Evolutionary conservation across 371 early-diverging fungal species (phyloP).

Genomic region (Syncephalis plumigaleata): DNA sequence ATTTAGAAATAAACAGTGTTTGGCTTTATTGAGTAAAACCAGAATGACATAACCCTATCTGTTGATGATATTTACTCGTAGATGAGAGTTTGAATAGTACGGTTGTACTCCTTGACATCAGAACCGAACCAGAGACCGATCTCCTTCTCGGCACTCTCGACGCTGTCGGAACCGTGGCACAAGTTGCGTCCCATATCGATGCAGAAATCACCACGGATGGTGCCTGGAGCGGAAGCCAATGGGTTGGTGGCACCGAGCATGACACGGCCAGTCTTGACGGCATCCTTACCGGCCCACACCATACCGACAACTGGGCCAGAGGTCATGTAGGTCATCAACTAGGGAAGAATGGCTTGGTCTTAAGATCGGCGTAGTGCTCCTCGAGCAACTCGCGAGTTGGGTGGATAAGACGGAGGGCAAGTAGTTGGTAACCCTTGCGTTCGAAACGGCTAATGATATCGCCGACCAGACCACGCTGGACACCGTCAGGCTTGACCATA

Average conservation of each 20-base stretch:
- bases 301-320: constrained; percentile 86
- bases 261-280: constrained; percentile 89
- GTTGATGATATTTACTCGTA: neutral
- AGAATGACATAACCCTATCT: neutral
- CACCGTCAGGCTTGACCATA: constrained; percentile 34
- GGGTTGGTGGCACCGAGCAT: constrained; percentile 95
- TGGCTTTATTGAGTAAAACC: neutral
- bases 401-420: constrained; percentile 66
- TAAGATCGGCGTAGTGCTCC: constrained; percentile 94
- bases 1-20: neutral
- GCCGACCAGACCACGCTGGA: constrained; percentile 89
- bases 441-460: constrained; percentile 95
- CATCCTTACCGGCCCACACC: constrained; percentile 95
- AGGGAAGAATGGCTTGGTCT: constrained; percentile 91
- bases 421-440: constrained; percentile 63
- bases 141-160: constrained; percentile 94
- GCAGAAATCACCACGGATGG: constrained; percentile 98
- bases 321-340: constrained; percentile 66
- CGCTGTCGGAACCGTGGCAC: constrained; percentile 98
- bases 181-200: constrained; percentile 89
- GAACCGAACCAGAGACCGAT: constrained; percentile 96
- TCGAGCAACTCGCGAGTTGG: constrained; percentile 64
- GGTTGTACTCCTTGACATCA: neutral
- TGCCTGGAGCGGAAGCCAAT: constrained; percentile 87
- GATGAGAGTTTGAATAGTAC: neutral